These are phyloP conservation scores for Cladosporium velox DNA, from an alignment of 2,329 filamentous ascomycete species.

Conservation along the genomic window DNA sequence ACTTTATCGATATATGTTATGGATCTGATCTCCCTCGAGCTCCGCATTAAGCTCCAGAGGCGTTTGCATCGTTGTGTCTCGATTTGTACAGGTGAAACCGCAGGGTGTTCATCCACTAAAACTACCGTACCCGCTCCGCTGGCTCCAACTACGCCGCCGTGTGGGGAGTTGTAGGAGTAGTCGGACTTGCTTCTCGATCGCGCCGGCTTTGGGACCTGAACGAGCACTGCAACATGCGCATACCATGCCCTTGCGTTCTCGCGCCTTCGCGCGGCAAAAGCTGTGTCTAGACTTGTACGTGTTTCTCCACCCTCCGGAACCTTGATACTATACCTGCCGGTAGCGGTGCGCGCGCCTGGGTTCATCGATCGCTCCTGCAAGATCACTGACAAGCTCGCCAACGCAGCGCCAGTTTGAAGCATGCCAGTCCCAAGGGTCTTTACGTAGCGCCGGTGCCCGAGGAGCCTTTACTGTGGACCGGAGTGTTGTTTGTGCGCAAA, in stretches of 20 bases:
- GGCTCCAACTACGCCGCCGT: background rate
- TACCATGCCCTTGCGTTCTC: slow-evolving; percentile 22
- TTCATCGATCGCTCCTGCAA: background rate
- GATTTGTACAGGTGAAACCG: background rate
- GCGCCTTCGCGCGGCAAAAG: slow-evolving; percentile 67
- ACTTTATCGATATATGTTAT: background rate
- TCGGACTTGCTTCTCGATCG: background rate
- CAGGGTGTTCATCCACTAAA: background rate
- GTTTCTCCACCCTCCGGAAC: background rate
- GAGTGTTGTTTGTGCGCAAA: slow-evolving; percentile 87
- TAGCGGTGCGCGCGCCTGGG: background rate
- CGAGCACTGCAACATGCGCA: slow-evolving; percentile 19
- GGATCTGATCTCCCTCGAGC: background rate
- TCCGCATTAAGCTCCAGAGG: background rate
- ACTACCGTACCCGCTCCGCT: slow-evolving; percentile 1
- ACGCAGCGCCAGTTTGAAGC: slow-evolving; percentile 32
- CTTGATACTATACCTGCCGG: background rate
- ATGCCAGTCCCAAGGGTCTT: slow-evolving; percentile 80
- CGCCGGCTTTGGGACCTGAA: background rate
- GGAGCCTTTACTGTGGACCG: slow-evolving; percentile 80
- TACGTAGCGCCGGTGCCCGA: slow-evolving; percentile 83
- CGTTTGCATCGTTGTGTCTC: background rate
- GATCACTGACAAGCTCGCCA: background rate
- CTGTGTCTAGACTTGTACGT: slow-evolving; percentile 79
- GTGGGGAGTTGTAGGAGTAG: background rate